Base-by-base conservation (phyloP, 2,329 filamentous ascomycete genomes). In the Colletotrichum tropicicola region DNA sequence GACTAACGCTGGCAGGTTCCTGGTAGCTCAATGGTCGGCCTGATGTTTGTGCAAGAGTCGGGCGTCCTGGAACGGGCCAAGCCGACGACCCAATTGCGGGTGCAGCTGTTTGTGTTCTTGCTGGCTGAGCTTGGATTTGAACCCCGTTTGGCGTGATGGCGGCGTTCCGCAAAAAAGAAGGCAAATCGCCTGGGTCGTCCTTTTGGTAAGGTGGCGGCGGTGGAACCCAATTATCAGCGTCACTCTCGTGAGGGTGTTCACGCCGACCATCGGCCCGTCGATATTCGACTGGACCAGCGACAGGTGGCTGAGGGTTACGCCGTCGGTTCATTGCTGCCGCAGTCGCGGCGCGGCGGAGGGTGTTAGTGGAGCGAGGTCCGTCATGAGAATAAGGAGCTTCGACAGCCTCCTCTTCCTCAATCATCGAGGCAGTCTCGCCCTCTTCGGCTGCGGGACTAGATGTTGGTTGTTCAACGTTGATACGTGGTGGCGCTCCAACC, bases 181-280 rank as follows among this genome's bases (percentile, higher is more conserved):
- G 86, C 59, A 87, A 68, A 69, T 87, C 85, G 9, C 81, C 82
- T 0, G 86, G 86, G 49, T 88, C 86, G 0, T 91, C 89, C 58
- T 87, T 86, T 41, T 89, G 87, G 71, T 97, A 97, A 1, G 92
- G 92, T 3, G 93, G 93, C 8, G 93, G 93, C 5, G 93, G 93
- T 5, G 92, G 92, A 5, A 94, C 91, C 93, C 93, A 97, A 70
- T 94, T 93, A 71, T 96, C 93, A 4, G 92, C 92, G 74, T 96
- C 92, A 68, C 92, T 95, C 76, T 96, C 92, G 75, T 96, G 92
- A 4, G 92, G 92, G 70, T 93, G 85, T 71, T 94, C 91, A 43
- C 87, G 83, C 43, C 89, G 84, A 6, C 90, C 89, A 75, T 92
- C 90, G 13, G 91, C 90, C 47, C 90, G 86, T 45, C 89, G 86